Percentiles rank a stretch among this genome's conserved stretches.
phyloP scores from a whole-genome alignment of 169 alveolate genomes.

The Cryptosporidium meleagridis region DNA sequence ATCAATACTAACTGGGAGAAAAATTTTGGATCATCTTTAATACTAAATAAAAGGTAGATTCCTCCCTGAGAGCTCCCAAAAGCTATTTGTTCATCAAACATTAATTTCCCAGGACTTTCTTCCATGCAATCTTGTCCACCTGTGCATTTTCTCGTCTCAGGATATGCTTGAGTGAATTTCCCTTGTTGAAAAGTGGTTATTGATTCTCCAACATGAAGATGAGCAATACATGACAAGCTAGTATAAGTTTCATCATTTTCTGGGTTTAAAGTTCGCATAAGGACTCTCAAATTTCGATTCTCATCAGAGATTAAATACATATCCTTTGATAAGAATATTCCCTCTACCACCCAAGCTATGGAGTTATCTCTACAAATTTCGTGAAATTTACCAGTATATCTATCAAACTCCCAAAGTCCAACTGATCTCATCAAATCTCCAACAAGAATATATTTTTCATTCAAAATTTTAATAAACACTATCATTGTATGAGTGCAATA shows the following conservation, averaged over 20 bases:
- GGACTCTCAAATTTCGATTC: slow-evolving; percentile 43
- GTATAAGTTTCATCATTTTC: slow-evolving; percentile 58
- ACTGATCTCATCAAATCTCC: slow-evolving; percentile 75
- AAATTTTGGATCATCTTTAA: slow-evolving; percentile 24
- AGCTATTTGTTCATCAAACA: slow-evolving; percentile 48
- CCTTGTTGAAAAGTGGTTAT: slow-evolving; percentile 52
- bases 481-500: slow-evolving; percentile 73
- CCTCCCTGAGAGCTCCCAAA: slow-evolving; percentile 69
- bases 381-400: slow-evolving; percentile 33
- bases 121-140: slow-evolving; percentile 30
- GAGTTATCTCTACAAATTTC: slow-evolving; percentile 58
- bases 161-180: slow-evolving; percentile 37
- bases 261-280: slow-evolving; percentile 32
- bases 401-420: slow-evolving; percentile 68
- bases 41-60: slow-evolving; percentile 22
- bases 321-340: slow-evolving; percentile 24
- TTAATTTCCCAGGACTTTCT: background rate
- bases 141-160: slow-evolving; percentile 21
- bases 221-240: slow-evolving; percentile 51
- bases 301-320: slow-evolving; percentile 67
- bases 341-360: slow-evolving; percentile 69
- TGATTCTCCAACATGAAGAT: slow-evolving; percentile 64
- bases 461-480: slow-evolving; percentile 47
- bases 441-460: slow-evolving; percentile 37
- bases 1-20: slow-evolving; percentile 31